These are phyloP conservation scores for Sugiyamaella lignohabitans DNA, from an alignment of 805 yeast species.

Conservation along the genomic window DNA sequence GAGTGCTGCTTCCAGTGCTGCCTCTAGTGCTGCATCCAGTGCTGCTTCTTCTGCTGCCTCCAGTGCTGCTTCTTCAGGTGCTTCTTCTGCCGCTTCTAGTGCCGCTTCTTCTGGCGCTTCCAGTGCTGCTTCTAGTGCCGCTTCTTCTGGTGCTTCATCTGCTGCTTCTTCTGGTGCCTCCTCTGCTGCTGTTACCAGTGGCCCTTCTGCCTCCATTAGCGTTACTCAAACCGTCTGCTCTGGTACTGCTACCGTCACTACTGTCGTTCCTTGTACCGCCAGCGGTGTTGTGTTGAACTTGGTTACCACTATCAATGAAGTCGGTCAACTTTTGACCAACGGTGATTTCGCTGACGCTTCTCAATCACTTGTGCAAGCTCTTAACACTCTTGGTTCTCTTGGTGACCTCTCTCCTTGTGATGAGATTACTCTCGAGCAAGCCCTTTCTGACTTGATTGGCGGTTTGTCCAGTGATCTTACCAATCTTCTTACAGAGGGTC, in stretches of 20 bases:
- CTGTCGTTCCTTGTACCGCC: not conserved
- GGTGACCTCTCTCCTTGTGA: not conserved
- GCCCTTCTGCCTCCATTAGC: not conserved
- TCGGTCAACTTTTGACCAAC: not conserved
- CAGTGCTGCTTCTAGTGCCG: not conserved
- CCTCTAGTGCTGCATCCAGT: not conserved
- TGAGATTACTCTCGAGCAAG: not conserved
- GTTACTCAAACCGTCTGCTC: not conserved
- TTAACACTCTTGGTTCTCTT: not conserved
- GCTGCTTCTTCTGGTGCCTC: not conserved
- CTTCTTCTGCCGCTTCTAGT: not conserved
- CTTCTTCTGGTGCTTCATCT: not conserved
- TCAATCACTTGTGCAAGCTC: not conserved
- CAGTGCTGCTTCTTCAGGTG: not conserved
- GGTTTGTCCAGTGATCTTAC: not conserved
- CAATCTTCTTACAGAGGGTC: not conserved
- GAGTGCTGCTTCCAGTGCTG: not conserved
- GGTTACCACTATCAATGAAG: not conserved
- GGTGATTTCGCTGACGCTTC: not conserved
- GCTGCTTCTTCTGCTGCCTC: not conserved
- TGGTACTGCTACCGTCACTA: not conserved
- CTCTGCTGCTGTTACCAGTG: not conserved
- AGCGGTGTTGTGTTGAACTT: not conserved
- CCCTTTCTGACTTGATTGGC: not conserved
- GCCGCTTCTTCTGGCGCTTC: not conserved